Base-by-base conservation (phyloP, 1,139 yeast species). In the Yueomyces sp. region DNA sequence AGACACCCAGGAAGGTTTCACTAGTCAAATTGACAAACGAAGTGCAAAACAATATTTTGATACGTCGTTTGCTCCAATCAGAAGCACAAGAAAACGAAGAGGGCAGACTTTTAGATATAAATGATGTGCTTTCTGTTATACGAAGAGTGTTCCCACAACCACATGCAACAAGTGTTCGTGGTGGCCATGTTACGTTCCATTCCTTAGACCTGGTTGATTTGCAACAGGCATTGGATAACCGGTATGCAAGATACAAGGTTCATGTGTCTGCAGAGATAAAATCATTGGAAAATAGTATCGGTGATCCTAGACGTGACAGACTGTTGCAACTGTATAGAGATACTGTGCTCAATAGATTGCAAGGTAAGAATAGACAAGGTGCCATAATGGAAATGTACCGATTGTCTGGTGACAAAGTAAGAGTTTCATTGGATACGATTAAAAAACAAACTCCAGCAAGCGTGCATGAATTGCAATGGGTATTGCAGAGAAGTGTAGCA, bases 11-110 rank as follows among this genome's bases (percentile, higher is more conserved):
- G 36, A 52, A 55, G 34, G 52, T 58, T 11, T 57, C 62, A 9
- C 43, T 58, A 42, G 60, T 58, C 6, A 52, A 57, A 39, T 42
- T 58, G 32, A 56, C 60, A n/a, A 56, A 57, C 41, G 63, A 57
- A 40, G 50, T 57, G 32, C 60, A 57, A 39, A 56, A 56, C 42
- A 58, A 56, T 45, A 42, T 53, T 7, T 43, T 56, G 33, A 46
- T 56, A 19, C 50, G 50, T 36, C 50, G 48, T 39, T 45, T 56
- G 40, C 46, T 50, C 31, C 6, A 29, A 8, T 19, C 19, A 19
- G 19, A 19, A 19, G 19, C 19, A 19, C 19, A 19, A 19, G 19
- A 19, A 19, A 42, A 50, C 38, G 42, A 44, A 28, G 49, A 49
- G 42, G 43, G 51, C 40, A 41, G 33, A 12, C 51, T 52, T 36